phyloP scores from a whole-genome alignment of 2,329 filamentous ascomycete genomes.

The Xenosphaeropsis pyriputrescens region DNA sequence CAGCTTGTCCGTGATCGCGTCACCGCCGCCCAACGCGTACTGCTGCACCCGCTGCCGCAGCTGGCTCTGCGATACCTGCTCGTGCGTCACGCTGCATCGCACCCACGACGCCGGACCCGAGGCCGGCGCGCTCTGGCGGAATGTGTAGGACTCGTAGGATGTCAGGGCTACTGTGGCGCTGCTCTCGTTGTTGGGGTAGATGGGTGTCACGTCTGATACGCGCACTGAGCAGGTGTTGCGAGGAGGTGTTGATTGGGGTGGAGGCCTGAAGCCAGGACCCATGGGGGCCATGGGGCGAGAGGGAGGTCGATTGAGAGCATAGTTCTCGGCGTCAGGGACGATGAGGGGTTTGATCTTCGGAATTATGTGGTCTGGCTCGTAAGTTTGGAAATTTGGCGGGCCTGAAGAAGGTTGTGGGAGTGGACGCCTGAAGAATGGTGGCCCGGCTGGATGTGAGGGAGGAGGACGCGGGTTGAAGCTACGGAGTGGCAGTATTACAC shows the following conservation, averaged over 20 bases:
- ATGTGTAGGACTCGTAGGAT: neutral
- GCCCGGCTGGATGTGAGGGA: conserved; percentile 3
- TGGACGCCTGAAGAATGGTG: neutral
- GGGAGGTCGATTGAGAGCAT: neutral
- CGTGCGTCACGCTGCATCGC: conserved; percentile 5
- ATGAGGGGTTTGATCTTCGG: too few relatives aligned
- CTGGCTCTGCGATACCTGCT: conserved; percentile 1
- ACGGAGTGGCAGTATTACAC: neutral
- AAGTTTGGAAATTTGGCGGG: neutral
- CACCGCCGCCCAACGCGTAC: conserved; percentile 3
- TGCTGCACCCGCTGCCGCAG: conserved; percentile 4
- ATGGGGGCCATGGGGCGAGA: neutral
- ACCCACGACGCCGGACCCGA: conserved; percentile 3
- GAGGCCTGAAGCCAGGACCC: neutral
- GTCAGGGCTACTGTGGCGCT: neutral
- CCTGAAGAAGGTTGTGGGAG: neutral
- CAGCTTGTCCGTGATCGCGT: conserved; percentile 7
- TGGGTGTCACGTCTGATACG: neutral
- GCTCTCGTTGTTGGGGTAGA: neutral
- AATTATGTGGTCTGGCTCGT: too few relatives aligned
- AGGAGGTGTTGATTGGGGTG: too few relatives aligned
- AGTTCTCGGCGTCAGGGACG: too few relatives aligned
- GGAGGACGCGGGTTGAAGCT: conserved; percentile 2
- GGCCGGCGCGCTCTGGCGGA: neutral
- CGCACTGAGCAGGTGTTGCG: neutral